Evolutionary conservation across 208 protist genomes (phyloP).

Genomic region (Endotrypanum monterogeii): DNA sequence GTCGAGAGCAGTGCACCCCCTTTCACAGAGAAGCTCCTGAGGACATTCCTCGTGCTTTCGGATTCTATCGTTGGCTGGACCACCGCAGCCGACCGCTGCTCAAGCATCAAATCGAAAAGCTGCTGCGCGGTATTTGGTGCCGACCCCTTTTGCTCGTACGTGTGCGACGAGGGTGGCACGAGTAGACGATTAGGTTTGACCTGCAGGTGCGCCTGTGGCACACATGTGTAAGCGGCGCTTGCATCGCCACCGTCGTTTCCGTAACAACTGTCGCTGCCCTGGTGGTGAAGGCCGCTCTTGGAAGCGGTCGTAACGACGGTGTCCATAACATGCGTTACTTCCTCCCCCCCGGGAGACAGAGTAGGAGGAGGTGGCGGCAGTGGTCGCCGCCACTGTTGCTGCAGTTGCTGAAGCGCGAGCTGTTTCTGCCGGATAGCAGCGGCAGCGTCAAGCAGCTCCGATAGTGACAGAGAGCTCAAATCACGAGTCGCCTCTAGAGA

Average conservation of each 20-base stretch:
- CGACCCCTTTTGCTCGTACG: background rate
- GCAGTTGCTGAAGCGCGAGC: slow-evolving; percentile 54
- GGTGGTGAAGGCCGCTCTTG: background rate
- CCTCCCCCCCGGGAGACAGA: background rate
- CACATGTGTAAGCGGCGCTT: background rate
- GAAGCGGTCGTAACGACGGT: background rate
- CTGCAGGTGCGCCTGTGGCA: background rate
- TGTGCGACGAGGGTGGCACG: slow-evolving; percentile 20
- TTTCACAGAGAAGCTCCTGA: background rate
- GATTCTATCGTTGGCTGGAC: too few species aligned
- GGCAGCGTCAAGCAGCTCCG: slow-evolving; percentile 74
- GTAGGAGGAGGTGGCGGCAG: background rate
- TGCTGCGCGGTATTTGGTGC: slow-evolving; percentile 21
- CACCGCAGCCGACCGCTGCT: background rate
- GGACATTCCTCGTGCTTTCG: background rate
- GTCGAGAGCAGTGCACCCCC: background rate
- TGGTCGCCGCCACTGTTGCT: slow-evolving; percentile 27
- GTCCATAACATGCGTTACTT: slow-evolving; percentile 4
- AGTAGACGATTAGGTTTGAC: background rate
- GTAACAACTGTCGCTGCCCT: background rate
- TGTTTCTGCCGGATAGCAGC: slow-evolving; percentile 62
- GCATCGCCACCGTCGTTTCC: background rate
- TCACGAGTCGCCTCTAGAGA: slow-evolving; percentile 24
- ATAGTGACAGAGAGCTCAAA: slow-evolving; percentile 58
- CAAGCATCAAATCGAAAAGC: slow-evolving; percentile 30